Percentiles rank a stretch among this genome's conserved stretches.
These are phyloP conservation scores for Pseudocercospora crystallina DNA, from an alignment of 2,329 filamentous ascomycete genomes.

Conservation along the genomic window DNA sequence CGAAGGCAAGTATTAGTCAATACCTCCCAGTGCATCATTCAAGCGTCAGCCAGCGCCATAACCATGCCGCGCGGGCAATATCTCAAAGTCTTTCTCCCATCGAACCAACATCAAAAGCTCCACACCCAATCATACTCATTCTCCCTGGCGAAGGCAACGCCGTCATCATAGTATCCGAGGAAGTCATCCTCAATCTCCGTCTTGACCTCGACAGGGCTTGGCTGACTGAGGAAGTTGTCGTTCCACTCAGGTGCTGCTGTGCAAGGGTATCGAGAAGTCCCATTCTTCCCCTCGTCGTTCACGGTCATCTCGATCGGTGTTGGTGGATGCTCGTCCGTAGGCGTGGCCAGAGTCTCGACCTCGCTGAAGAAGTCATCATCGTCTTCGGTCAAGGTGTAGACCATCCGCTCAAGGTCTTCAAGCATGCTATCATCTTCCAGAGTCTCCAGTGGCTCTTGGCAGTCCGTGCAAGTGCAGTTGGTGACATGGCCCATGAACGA, in stretches of 20 bases:
- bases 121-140: conserved; percentile 15
- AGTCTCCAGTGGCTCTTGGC: conserved; percentile 20
- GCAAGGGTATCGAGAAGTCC: not conserved
- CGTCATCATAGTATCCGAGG: conserved; percentile 14
- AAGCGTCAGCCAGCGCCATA: too few relatives aligned
- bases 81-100: too few relatives aligned
- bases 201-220: conserved; percentile 5
- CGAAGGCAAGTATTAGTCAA: too few relatives aligned
- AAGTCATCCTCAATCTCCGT: conserved; percentile 6
- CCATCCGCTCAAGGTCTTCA: too few relatives aligned
- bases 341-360: not conserved
- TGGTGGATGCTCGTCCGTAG: not conserved
- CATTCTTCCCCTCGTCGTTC: conserved; percentile 7
- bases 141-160: conserved; percentile 11
- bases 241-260: conserved; percentile 9
- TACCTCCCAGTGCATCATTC: too few relatives aligned
- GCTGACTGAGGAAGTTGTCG: not conserved
- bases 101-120: not conserved
- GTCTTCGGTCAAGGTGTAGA: conserved; percentile 7
- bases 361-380: not conserved
- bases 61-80: too few relatives aligned
- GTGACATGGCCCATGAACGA: conserved; percentile 31
- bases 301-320: conserved; percentile 1
- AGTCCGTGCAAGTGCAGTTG: conserved; percentile 32
- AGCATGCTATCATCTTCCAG: conserved; percentile 14